phyloP scores from a whole-genome alignment of 1,284 basidiomycete species.

The Sanghuangporus sanghuang region DNA sequence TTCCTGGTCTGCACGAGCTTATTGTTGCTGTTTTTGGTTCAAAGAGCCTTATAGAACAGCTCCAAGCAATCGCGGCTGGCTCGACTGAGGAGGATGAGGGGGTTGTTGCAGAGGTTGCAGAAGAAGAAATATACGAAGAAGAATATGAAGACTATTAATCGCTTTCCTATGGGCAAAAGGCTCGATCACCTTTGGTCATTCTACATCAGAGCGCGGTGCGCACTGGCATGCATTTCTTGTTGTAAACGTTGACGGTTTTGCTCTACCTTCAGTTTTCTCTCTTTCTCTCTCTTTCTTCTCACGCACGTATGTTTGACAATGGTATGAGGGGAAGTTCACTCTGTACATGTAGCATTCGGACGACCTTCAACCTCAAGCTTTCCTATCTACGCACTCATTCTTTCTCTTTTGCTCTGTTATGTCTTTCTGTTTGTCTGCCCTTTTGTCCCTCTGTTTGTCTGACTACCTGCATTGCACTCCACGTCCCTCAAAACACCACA shows the following conservation, averaged over 20 bases:
- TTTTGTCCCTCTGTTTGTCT: background rate
- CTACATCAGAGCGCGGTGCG: background rate
- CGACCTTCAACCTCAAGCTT: background rate
- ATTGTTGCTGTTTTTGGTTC: background rate
- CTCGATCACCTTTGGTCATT: no score
- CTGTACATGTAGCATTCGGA: background rate
- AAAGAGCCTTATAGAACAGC: constrained; percentile 11
- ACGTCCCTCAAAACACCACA: background rate
- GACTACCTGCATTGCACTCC: background rate
- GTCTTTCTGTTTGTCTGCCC: background rate
- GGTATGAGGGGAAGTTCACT: no score
- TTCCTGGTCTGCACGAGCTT: background rate
- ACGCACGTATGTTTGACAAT: background rate
- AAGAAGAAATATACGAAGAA: no score
- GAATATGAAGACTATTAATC: no score
- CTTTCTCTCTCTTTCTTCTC: background rate
- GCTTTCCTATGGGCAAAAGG: no score
- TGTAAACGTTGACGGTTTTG: no score
- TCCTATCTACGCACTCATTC: background rate
- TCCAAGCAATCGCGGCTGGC: background rate
- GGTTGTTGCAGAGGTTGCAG: background rate
- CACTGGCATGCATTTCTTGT: background rate
- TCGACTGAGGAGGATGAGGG: background rate
- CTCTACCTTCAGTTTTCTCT: no score
- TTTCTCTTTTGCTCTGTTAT: background rate